A percentile compares a stretch with the other conserved stretches of the same genome.
Conservation (phyloP, 805 yeast species). For the Candida pseudoglaebosa region DNA sequence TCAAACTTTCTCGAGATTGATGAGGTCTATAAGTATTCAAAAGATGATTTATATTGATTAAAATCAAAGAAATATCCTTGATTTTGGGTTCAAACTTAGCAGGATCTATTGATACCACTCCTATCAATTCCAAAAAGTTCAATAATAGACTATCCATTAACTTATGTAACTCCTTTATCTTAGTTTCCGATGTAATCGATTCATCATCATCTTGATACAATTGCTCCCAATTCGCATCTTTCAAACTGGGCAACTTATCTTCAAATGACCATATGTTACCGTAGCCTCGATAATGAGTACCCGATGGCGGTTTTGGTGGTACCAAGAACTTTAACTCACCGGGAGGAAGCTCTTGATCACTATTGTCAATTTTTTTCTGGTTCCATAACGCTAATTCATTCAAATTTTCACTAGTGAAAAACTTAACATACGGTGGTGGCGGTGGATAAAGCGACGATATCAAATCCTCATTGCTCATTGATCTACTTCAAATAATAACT, state of each 20-base stretch:
- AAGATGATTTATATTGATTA: slow-evolving; percentile 88
- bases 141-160: slow-evolving; percentile 73
- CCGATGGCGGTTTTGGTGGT: slow-evolving; percentile 64
- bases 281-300: slow-evolving; percentile 72
- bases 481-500: not conserved
- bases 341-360: slow-evolving; percentile 17
- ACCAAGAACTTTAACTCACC: slow-evolving; percentile 53
- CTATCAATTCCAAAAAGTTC: slow-evolving; percentile 78
- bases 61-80: slow-evolving; percentile 72
- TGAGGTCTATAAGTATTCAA: slow-evolving; percentile 92
- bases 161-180: slow-evolving; percentile 73
- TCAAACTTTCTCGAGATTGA: slow-evolving; percentile 86
- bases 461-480: slow-evolving; percentile 23
- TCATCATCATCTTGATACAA: slow-evolving; percentile 50
- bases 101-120: slow-evolving; percentile 73
- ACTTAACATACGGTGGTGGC: slow-evolving; percentile 80
- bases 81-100: slow-evolving; percentile 54
- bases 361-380: slow-evolving; percentile 5
- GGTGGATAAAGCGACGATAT: slow-evolving; percentile 83
- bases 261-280: slow-evolving; percentile 86
- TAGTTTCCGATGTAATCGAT: slow-evolving; percentile 34
- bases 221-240: slow-evolving; percentile 74
- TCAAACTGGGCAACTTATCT: slow-evolving; percentile 72
- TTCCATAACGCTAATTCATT: slow-evolving; percentile 34
- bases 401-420: slow-evolving; percentile 69